Conservation (phyloP, 345 rosid genomes). For the Gossypium thurberi region DNA sequence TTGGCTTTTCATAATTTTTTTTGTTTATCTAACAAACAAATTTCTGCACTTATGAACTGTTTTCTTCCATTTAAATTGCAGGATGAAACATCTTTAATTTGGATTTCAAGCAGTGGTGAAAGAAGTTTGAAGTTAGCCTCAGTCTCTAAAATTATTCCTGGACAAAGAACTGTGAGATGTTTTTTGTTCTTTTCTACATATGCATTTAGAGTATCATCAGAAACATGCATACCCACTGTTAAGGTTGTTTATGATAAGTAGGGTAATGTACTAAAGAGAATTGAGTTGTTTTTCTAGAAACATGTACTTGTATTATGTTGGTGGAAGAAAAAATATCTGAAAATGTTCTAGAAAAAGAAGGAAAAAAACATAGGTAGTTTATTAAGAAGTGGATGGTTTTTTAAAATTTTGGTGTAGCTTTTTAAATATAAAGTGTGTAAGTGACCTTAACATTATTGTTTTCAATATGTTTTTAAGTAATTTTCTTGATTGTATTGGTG, state of each 20-base stretch:
- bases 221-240: not conserved
- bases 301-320: not conserved
- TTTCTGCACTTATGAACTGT: not conserved
- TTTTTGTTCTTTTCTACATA: not conserved
- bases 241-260: no score
- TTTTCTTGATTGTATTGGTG: not conserved
- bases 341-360: not conserved
- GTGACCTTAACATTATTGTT: not conserved
- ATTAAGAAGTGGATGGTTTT: not conserved
- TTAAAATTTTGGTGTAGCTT: not conserved
- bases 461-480: not conserved
- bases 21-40: not conserved
- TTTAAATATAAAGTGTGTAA: not conserved
- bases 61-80: slow-evolving; percentile 31
- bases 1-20: not conserved
- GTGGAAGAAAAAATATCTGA: not conserved
- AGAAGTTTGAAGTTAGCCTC: slow-evolving; percentile 75
- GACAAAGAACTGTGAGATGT: slow-evolving; percentile 90
- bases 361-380: not conserved
- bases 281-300: no score
- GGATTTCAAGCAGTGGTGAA: slow-evolving; percentile 74
- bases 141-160: slow-evolving; percentile 78
- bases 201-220: not conserved
- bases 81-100: slow-evolving; percentile 91
- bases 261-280: no score